phyloP scores from a whole-genome alignment of 352 stramenopile species.

The Porosira glacialis region DNA sequence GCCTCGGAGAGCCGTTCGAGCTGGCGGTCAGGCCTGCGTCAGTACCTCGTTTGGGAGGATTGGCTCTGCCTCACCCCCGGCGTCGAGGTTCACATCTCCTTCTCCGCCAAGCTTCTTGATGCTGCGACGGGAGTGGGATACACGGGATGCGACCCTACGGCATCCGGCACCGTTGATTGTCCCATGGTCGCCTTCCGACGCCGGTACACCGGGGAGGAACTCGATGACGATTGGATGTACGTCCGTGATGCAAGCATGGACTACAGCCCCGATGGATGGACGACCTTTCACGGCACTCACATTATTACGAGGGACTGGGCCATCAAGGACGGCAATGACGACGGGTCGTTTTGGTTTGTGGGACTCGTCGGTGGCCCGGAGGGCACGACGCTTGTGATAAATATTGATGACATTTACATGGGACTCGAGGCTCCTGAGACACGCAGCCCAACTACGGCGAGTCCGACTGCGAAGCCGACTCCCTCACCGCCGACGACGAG shows the following conservation, averaged over 20 bases:
- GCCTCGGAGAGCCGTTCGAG: neutral
- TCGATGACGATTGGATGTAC: neutral
- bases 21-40: neutral
- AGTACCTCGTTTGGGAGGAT: neutral
- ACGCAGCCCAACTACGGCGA: too few species aligned
- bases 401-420: too few species aligned
- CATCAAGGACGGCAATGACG: too few species aligned
- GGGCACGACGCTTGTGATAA: too few species aligned
- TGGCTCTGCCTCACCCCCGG: neutral
- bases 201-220: too few species aligned
- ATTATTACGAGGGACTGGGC: neutral
- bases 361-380: too few species aligned
- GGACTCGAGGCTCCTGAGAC: too few species aligned
- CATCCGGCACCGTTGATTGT: neutral
- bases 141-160: neutral
- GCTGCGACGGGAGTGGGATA: neutral
- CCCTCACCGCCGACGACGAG: too few species aligned
- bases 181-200: neutral
- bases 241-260: neutral
- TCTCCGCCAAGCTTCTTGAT: neutral
- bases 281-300: neutral
- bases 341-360: too few species aligned
- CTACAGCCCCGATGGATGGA: neutral
- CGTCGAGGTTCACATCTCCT: neutral
- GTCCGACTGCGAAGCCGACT: too few species aligned